Percentiles rank a stretch among this genome's conserved stretches.
Evolutionary conservation across 75 land plant species (phyloP).

Genomic region (Larix kaempferi): DNA sequence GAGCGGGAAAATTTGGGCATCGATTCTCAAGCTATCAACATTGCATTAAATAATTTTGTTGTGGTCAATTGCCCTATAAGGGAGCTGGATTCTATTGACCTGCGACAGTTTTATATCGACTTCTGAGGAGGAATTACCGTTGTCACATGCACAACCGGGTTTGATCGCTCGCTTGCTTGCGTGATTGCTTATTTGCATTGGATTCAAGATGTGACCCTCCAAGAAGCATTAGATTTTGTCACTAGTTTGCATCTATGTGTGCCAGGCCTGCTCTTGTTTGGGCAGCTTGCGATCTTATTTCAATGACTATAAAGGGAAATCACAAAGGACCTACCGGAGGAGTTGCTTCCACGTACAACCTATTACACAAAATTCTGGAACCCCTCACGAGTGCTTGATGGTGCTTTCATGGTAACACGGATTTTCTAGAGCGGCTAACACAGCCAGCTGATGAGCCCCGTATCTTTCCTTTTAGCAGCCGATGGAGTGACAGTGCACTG

Average conservation of each 20-base stretch:
- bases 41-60: conserved; percentile 45
- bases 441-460: no score
- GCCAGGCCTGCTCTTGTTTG: no score
- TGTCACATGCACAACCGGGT: conserved; percentile 95
- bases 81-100: conserved; percentile 82
- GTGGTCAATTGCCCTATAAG: conserved; percentile 83
- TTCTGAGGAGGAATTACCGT: conserved; percentile 66
- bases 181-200: conserved; percentile 93
- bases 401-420: no score
- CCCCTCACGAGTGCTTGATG: no score
- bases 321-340: no score
- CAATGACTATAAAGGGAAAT: no score
- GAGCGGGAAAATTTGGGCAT: conserved; percentile 92
- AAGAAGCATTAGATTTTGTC: conserved; percentile 81
- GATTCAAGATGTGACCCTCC: conserved; percentile 90
- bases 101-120: conserved; percentile 72
- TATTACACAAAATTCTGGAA: no score
- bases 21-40: conserved; percentile 54
- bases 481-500: no score
- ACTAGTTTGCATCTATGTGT: conserved; percentile 76
- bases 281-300: no score
- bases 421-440: no score
- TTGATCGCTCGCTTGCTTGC: conserved; percentile 88
- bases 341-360: no score
- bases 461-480: no score